phyloP scores from a whole-genome alignment of 805 yeast species.

The Myxozyma geophila region DNA sequence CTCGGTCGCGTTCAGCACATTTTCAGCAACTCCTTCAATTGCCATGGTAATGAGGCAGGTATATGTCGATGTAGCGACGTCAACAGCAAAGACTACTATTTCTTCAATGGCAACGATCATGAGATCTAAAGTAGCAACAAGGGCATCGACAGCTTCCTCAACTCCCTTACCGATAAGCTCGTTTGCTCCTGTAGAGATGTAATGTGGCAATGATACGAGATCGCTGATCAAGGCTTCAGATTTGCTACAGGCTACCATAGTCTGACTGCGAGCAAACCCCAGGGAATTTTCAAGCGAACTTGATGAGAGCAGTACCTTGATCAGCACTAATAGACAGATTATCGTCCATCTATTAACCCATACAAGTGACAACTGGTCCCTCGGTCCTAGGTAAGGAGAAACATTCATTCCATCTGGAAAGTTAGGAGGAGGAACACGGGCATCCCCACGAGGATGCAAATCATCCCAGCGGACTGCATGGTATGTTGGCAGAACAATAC shows the following conservation, averaged over 20 bases:
- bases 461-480: constrained; percentile 28
- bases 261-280: constrained; percentile 47
- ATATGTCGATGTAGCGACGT: constrained; percentile 82
- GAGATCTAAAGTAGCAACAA: constrained; percentile 52
- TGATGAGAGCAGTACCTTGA: constrained; percentile 66
- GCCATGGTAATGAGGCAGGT: constrained; percentile 79
- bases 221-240: constrained; percentile 49
- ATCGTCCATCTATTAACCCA: constrained; percentile 66
- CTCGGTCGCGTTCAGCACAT: constrained; percentile 76
- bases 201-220: constrained; percentile 57
- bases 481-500: constrained; percentile 1
- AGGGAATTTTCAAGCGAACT: constrained; percentile 53
- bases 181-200: constrained; percentile 61
- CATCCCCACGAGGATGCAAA: constrained; percentile 30
- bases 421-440: constrained; percentile 22
- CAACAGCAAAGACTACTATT: constrained; percentile 66
- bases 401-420: constrained; percentile 26
- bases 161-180: constrained; percentile 54
- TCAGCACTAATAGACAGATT: constrained; percentile 55
- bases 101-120: constrained; percentile 62
- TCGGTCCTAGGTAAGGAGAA: constrained; percentile 42
- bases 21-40: constrained; percentile 69
- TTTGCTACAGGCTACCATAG: constrained; percentile 53
- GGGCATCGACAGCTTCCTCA: constrained; percentile 54
- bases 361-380: constrained; percentile 45